phyloP scores from a whole-genome alignment of 1,139 yeast genomes.

The Arxiozyma bovina region DNA sequence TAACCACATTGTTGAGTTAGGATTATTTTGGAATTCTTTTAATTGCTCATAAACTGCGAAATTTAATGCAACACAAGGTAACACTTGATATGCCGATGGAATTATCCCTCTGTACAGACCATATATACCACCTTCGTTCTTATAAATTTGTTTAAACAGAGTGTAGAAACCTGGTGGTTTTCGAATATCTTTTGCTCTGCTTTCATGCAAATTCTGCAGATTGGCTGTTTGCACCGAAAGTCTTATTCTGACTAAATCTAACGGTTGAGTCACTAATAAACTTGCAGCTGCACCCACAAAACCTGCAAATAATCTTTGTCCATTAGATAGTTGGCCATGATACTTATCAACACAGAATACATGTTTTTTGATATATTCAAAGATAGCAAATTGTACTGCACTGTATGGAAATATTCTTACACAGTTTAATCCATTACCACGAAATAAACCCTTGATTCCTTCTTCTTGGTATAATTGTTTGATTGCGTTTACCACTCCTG shows the following conservation, averaged over 20 bases:
- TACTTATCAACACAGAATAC: conserved; percentile 32
- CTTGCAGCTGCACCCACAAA: conserved; percentile 74
- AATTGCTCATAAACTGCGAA: conserved; percentile 81
- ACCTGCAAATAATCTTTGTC: conserved; percentile 66
- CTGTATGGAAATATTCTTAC: conserved; percentile 85
- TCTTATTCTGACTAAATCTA: conserved; percentile 85
- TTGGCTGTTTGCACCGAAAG: conserved; percentile 84
- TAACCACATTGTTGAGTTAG: conserved; percentile 34
- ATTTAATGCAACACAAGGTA: conserved; percentile 91
- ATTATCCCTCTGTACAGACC: conserved; percentile 79
- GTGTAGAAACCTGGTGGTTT: conserved; percentile 63
- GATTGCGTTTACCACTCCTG: conserved; percentile 71
- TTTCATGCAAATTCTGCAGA: conserved; percentile 42
- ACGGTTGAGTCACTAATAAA: conserved; percentile 80
- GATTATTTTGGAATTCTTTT: conserved; percentile 40
- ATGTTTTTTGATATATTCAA: conserved; percentile 56
- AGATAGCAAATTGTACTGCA: conserved; percentile 88
- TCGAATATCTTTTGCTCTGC: conserved; percentile 31
- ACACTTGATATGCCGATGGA: conserved; percentile 85
- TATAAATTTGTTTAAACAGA: conserved; percentile 51
- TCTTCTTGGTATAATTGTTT: conserved; percentile 77
- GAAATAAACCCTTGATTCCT: conserved; percentile 77
- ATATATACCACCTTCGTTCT: conserved; percentile 67
- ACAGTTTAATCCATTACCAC: conserved; percentile 90
- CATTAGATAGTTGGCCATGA: conserved; percentile 23